phyloP scores from a whole-genome alignment of 371 early-diverging fungal genomes.

The Mucor plumbeus region DNA sequence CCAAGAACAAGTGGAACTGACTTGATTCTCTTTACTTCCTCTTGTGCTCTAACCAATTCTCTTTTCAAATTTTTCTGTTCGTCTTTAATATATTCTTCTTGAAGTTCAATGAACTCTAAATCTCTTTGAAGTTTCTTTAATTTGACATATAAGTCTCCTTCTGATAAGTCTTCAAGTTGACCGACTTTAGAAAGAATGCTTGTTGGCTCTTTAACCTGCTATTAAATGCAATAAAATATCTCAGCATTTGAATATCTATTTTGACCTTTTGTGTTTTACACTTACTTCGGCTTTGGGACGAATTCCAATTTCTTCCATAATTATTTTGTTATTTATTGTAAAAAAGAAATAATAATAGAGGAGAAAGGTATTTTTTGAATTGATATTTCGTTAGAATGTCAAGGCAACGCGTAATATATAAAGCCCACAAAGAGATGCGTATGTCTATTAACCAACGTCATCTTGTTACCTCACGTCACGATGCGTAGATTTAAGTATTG shows the following conservation, averaged over 20 bases:
- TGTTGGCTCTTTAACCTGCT: slow-evolving; percentile 34
- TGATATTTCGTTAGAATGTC: not conserved
- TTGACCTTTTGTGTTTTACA: not conserved
- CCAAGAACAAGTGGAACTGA: slow-evolving; percentile 99
- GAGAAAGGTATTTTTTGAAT: not conserved
- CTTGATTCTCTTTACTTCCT: slow-evolving; percentile 99
- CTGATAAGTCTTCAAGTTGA: slow-evolving; percentile 64
- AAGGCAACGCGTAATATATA: slow-evolving; percentile 10
- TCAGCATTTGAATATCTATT: not conserved
- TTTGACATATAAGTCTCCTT: slow-evolving; percentile 90
- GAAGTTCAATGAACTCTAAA: slow-evolving; percentile 94
- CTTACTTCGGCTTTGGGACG: slow-evolving; percentile 41
- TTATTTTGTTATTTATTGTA: not conserved
- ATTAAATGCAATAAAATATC: not conserved
- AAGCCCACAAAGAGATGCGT: not conserved
- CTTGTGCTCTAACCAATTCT: slow-evolving; percentile 95
- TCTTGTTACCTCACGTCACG: not conserved
- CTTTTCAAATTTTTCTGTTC: slow-evolving; percentile 97
- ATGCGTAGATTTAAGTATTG: not conserved
- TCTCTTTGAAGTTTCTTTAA: slow-evolving; percentile 95
- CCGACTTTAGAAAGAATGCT: slow-evolving; percentile 27
- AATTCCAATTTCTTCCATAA: slow-evolving; percentile 56
- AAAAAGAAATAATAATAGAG: not conserved
- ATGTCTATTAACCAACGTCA: not conserved
- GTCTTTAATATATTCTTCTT: slow-evolving; percentile 99